A percentile compares a stretch with the other conserved stretches of the same genome.
Conservation (phyloP, 441 rosid genomes). For the Gossypium schwendimanii region DNA sequence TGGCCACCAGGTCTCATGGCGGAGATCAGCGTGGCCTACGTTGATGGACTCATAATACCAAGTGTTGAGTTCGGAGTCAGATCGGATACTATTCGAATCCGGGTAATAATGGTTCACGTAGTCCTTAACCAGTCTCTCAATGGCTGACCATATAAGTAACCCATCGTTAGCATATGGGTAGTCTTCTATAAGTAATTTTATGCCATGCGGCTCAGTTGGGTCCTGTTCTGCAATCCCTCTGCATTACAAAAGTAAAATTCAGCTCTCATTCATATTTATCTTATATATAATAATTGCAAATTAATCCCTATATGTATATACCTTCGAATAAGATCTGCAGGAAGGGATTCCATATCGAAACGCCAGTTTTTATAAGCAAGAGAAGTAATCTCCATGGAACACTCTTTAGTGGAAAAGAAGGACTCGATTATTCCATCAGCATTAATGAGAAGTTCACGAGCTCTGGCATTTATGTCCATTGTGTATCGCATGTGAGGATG, state of each 20-base stretch:
- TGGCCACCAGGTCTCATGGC: constrained; percentile 21
- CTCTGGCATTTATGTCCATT: neutral
- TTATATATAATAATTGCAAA: no score
- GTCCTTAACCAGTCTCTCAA: constrained; percentile 48
- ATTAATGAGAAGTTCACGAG: neutral
- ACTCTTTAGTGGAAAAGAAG: neutral
- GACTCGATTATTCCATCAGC: neutral
- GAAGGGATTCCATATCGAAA: constrained; percentile 54
- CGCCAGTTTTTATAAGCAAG: constrained; percentile 21
- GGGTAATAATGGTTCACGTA: constrained; percentile 41
- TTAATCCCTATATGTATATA: neutral
- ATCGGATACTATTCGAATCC: constrained; percentile 22
- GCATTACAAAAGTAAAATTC: neutral
- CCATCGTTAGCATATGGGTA: constrained; percentile 67
- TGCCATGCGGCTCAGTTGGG: neutral
- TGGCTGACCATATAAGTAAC: constrained; percentile 48
- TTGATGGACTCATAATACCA: constrained; percentile 72
- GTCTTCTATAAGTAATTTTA: constrained; percentile 22
- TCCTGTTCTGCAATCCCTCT: constrained; percentile 3
- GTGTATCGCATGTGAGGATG: constrained; percentile 14
- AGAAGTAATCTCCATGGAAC: neutral
- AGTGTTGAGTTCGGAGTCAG: constrained; percentile 62
- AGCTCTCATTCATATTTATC: neutral
- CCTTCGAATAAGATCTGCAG: constrained; percentile 57
- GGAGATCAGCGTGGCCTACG: constrained; percentile 38